Evolutionary conservation across 1,139 yeast genomes (phyloP).

Genomic region (Suhomyces coccinellae): DNA sequence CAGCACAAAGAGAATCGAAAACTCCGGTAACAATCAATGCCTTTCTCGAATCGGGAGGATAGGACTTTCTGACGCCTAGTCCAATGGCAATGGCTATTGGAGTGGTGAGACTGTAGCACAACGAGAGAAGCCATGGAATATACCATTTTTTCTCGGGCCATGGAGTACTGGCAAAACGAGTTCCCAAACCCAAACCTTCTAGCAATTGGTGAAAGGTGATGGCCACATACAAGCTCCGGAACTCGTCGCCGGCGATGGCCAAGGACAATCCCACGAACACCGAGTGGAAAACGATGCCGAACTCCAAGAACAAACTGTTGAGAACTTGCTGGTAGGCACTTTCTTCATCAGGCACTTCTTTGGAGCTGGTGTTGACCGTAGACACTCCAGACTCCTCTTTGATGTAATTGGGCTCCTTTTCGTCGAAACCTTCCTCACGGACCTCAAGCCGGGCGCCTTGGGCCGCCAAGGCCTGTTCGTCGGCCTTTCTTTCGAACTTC

Average conservation of each 20-base stretch:
- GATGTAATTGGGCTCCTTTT: neutral
- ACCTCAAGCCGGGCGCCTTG: neutral
- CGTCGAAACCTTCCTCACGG: neutral
- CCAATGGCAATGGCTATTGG: constrained; percentile 42
- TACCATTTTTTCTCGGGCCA: constrained; percentile 35
- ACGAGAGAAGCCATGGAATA: constrained; percentile 37
- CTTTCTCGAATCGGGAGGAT: constrained; percentile 34
- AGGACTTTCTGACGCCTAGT: constrained; percentile 34
- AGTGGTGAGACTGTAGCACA: constrained; percentile 34
- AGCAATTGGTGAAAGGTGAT: constrained; percentile 43
- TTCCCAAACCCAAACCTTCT: constrained; percentile 44
- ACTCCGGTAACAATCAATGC: constrained; percentile 39
- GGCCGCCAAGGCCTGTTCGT: too few relatives aligned
- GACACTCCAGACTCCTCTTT: neutral
- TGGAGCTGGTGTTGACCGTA: neutral
- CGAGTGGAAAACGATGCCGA: constrained; percentile 43
- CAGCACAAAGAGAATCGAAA: constrained; percentile 41
- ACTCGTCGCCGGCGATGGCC: constrained; percentile 41
- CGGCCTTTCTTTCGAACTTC: neutral
- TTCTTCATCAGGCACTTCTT: constrained; percentile 4
- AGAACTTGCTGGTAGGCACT: constrained; percentile 21
- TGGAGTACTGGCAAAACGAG: constrained; percentile 37
- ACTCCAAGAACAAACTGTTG: constrained; percentile 34
- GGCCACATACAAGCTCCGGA: constrained; percentile 37
- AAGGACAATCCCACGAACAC: constrained; percentile 43